Base-by-base conservation (phyloP, 768 basidiomycete species). In the Cystofilobasidium macerans region DNA sequence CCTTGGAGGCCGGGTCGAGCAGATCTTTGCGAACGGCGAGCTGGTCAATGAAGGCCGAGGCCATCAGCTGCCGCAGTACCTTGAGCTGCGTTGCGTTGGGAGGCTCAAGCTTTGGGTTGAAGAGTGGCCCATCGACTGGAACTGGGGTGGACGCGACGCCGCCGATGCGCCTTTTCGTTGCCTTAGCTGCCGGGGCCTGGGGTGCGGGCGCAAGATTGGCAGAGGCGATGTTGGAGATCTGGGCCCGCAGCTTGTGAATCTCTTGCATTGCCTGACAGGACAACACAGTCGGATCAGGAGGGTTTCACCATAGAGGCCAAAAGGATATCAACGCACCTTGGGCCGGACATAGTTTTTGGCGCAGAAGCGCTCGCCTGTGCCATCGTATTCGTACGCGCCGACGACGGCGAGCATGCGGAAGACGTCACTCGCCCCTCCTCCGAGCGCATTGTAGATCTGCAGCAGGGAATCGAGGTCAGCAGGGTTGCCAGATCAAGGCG, bases 11-110 rank as follows among this genome's bases (percentile, higher is more conserved):
- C 68, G 83, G 83, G 53, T 84, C 81, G 18, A 85, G 80, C 38
- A 89, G 75, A 73, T 98, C 94, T 73, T 87, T 89, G 32, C 95
- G 84, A 18, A 93, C 81, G 11, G 95, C 95, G 18, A 97, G 84
- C 76, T 94, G 90, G 75, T 99, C 93, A 70, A 98, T 89, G 77
- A 95, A 97, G 20, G 84, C 88, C 13, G 94, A 86, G 0, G 88
- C 81, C 54, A 97, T 73, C 13, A 97, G 80, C 73, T 98, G 95
- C 45, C 88, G 83, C 14, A 99, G 79, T 22, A 89, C 84, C 75
- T 94, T 97, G 70, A 97, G 80, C 89, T 97, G 70, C 61, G 56
- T 82, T 28, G 84, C 83, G 64, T 72, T 84, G 0, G 95, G 95
- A 26, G 91, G 94, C 43, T 78, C 73, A 16, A 97, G 78, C 65